Evolutionary conservation across 495 filamentous ascomycete species (phyloP).

Genomic region (Bombardia bombarda): DNA sequence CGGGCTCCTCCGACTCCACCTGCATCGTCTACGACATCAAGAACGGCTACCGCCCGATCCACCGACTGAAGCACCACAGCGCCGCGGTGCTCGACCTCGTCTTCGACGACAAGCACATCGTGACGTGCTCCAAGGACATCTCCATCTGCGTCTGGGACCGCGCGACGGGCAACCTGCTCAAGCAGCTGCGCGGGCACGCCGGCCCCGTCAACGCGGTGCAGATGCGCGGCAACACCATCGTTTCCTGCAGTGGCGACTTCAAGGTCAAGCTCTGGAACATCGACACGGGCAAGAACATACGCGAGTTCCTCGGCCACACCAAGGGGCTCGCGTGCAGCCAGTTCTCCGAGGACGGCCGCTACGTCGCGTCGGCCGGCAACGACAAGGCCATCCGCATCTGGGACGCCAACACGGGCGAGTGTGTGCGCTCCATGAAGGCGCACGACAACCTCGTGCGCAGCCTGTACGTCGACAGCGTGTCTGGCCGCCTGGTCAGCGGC

Average conservation of each 20-base stretch:
- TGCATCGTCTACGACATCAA: conserved; percentile 88
- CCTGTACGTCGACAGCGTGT: conserved; percentile 76
- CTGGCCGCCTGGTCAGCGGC: conserved; percentile 76
- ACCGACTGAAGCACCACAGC: conserved; percentile 64
- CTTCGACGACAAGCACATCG: conserved; percentile 84
- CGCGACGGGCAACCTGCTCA: conserved; percentile 59
- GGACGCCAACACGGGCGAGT: conserved; percentile 81
- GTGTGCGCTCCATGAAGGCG: conserved; percentile 65
- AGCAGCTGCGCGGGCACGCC: conserved; percentile 70
- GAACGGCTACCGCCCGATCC: conserved; percentile 66
- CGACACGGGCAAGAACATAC: conserved; percentile 71
- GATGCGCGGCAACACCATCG: conserved; percentile 81
- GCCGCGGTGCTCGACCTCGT: conserved; percentile 89
- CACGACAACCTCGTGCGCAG: conserved; percentile 79
- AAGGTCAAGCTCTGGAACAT: conserved; percentile 93
- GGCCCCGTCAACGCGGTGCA: conserved; percentile 96
- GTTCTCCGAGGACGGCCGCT: conserved; percentile 83
- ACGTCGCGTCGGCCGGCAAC: conserved; percentile 87
- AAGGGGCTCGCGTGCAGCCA: conserved; percentile 93
- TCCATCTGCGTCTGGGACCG: conserved; percentile 92
- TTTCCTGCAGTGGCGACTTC: conserved; percentile 88
- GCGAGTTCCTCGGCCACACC: conserved; percentile 78
- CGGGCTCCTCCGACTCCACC: conserved; percentile 84
- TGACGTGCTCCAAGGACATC: conserved; percentile 92
- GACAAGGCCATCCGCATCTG: conserved; percentile 91